Evolutionary conservation across 768 basidiomycete genomes (phyloP), one percentile per base, ranked within the genome.

Genomic region (Termitomyces sp.): DNA sequence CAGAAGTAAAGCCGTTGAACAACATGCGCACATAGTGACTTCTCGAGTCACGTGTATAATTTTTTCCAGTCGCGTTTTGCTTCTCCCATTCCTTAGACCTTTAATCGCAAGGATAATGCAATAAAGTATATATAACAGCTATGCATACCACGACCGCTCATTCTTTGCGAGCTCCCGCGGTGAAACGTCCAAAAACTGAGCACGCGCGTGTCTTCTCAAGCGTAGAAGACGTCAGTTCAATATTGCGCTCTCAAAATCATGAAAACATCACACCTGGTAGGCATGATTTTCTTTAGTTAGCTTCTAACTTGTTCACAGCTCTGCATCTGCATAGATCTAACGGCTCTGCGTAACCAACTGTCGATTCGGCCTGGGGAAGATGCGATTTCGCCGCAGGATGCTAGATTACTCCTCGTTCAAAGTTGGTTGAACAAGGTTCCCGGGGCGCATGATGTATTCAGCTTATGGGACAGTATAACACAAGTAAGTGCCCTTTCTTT

Each of bases 331-430:
- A 23, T 40, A 80, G 80, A 71, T 59, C 70, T 91, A 33, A 79
- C 71, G 30, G 74, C 79, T 5, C 68, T 93, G 59, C 77, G 88
- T 40, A 89, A 88, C 63, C 86, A 87, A 60, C 67, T 92, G 16
- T 81, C 81, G 4, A 64, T 84, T 30, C 79, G 79, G 64, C 67
- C 72, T 1, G 75, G 70, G 50, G 88, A 91, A 62, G 66, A 63
- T 8, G 61, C 67, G 9, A 70, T 89, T 13, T 59, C 78, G 2
- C 77, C 82, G 0, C 77, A 82, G 36, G 90, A 93, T 69, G 77
- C 77, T 36, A 78, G 90, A 36, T 70, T 93, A 8, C 54, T 78
- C 5, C 66, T 93, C 3, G 81, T 77, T 0, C 82, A 83, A 62
- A 72, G 76, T 46, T 93, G 89, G 88, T 70, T 92, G 63, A 82